phyloP scores from a whole-genome alignment of 1,284 basidiomycete genomes.

The Ceratobasidium sp. region DNA sequence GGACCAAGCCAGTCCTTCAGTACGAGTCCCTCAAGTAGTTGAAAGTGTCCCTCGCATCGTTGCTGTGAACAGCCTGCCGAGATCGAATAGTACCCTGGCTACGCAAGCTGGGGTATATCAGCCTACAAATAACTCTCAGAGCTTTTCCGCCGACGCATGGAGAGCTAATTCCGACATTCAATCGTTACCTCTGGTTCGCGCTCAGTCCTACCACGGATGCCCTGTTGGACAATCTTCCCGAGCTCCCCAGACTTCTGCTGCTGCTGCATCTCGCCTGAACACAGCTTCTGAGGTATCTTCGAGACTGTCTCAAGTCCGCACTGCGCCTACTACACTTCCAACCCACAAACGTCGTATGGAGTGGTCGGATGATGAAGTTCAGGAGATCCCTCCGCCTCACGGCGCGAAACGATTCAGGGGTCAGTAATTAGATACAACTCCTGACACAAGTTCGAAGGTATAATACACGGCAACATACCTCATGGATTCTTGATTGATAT shows the following conservation, averaged over 20 bases:
- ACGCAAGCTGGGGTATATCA: not conserved
- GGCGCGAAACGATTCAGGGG: not conserved
- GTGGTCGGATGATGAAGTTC: conserved; percentile 9
- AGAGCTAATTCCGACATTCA: not conserved
- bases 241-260: not conserved
- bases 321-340: not conserved
- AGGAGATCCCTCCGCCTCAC: conserved; percentile 20
- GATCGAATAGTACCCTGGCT: not conserved
- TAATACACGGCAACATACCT: too few species aligned
- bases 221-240: not conserved
- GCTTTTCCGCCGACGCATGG: not conserved
- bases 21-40: not conserved
- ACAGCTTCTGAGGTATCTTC: not conserved
- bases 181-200: not conserved
- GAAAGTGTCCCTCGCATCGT: not conserved
- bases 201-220: not conserved
- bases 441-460: too few species aligned
- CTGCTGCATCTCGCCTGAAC: not conserved
- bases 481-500: too few species aligned
- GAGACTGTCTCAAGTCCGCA: not conserved
- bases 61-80: not conserved
- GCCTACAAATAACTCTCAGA: not conserved
- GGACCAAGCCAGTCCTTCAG: not conserved
- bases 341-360: not conserved
- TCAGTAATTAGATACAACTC: too few species aligned